These are phyloP conservation scores for Venturia asperata DNA, from an alignment of 2,329 filamentous ascomycete genomes.

Conservation along the genomic window DNA sequence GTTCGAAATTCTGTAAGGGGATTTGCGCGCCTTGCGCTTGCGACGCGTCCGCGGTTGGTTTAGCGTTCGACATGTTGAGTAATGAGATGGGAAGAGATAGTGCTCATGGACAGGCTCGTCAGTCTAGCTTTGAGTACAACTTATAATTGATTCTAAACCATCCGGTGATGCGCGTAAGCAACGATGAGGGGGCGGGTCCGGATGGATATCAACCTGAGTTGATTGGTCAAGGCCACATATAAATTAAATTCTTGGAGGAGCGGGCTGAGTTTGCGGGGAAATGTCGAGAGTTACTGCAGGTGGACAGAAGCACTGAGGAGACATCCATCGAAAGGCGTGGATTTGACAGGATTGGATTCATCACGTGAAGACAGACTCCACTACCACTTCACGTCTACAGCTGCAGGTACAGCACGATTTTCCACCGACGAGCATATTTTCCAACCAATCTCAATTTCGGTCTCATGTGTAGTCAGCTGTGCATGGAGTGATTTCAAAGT, in stretches of 20 bases:
- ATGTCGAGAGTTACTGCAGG: neutral
- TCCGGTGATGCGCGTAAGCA: neutral
- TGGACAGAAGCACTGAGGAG: neutral
- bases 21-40: slow-evolving; percentile 25
- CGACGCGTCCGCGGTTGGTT: slow-evolving; percentile 2
- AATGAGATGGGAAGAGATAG: neutral
- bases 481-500: too few relatives aligned
- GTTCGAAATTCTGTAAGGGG: slow-evolving; percentile 39
- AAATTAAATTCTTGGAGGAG: neutral
- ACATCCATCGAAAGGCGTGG: neutral
- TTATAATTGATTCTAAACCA: neutral
- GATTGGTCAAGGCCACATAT: neutral
- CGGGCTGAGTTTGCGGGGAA: neutral
- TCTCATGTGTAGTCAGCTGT: too few relatives aligned
- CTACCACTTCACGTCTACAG: too few relatives aligned
- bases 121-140: too few relatives aligned
- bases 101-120: neutral
- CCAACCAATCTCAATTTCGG: too few relatives aligned
- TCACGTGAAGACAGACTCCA: neutral
- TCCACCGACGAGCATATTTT: too few relatives aligned
- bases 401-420: too few relatives aligned
- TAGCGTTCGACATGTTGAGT: neutral
- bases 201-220: neutral
- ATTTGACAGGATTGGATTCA: neutral
- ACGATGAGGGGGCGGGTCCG: neutral